phyloP scores from a whole-genome alignment of 75 land plant species.

The Picea glauca region DNA sequence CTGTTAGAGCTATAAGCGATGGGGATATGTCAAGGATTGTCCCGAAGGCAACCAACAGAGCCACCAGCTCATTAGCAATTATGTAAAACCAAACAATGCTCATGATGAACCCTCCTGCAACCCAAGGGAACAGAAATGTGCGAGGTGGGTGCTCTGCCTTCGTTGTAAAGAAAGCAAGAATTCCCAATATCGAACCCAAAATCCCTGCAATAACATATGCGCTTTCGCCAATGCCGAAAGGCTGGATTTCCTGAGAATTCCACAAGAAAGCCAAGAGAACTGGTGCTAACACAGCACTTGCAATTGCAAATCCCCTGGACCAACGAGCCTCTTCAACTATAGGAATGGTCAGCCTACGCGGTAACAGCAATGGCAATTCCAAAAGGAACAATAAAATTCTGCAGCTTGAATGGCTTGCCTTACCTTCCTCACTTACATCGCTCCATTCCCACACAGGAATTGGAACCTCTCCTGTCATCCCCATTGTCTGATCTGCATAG shows the following conservation, averaged over 20 bases:
- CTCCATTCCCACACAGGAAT: conserved; percentile 10
- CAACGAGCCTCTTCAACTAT: conserved; percentile 55
- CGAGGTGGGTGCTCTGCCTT: conserved; percentile 44
- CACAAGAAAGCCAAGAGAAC: conserved; percentile 46
- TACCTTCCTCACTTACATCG: neutral
- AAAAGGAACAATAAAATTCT: conserved; percentile 9
- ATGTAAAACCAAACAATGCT: conserved; percentile 72
- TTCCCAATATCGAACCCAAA: conserved; percentile 45
- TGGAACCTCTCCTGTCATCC: neutral
- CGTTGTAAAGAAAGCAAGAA: conserved; percentile 36
- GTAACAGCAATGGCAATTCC: conserved; percentile 60
- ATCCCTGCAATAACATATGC: conserved; percentile 18
- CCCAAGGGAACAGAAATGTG: conserved; percentile 59
- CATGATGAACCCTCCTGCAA: conserved; percentile 75
- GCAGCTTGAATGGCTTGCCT: neutral
- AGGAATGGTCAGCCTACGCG: conserved; percentile 76
- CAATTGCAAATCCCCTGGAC: conserved; percentile 66
- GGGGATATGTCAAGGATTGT: conserved; percentile 49
- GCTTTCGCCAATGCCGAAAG: neutral
- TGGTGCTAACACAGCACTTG: conserved; percentile 55
- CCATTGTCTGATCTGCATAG: conserved; percentile 7
- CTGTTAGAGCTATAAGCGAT: conserved; percentile 69
- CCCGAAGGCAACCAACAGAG: conserved; percentile 61
- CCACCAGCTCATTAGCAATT: conserved; percentile 67
- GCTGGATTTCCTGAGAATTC: conserved; percentile 16